Evolutionary conservation across 2,329 filamentous ascomycete genomes (phyloP).

Genomic region (Fusarium pseudoanthophilum): DNA sequence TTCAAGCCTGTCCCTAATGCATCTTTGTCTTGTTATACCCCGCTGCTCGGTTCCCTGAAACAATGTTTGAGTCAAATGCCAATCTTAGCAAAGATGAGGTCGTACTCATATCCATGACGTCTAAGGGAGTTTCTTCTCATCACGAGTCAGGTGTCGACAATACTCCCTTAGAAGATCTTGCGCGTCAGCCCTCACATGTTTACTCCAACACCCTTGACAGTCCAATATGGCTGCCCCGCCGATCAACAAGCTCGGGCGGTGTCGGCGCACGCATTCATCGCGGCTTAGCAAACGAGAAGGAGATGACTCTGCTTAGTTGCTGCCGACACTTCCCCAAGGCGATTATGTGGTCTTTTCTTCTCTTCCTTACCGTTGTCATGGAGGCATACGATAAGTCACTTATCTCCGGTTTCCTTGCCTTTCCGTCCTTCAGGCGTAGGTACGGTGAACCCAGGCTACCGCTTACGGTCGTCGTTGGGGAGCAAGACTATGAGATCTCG

Average conservation of each 20-base stretch:
- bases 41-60: not conserved
- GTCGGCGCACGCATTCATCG: slow-evolving; percentile 4
- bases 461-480: too few species aligned
- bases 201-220: not conserved
- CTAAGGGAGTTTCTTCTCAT: not conserved
- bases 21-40: not conserved
- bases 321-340: slow-evolving; percentile 24
- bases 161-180: not conserved
- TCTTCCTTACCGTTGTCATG: slow-evolving; percentile 31
- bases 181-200: not conserved
- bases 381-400: slow-evolving; percentile 24
- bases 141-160: not conserved
- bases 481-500: slow-evolving; percentile 13
- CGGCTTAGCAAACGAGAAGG: slow-evolving; percentile 12
- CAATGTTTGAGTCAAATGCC: not conserved
- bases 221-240: slow-evolving; percentile 7
- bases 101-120: not conserved
- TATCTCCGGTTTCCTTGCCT: slow-evolving; percentile 8
- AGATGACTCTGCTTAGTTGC: slow-evolving; percentile 18
- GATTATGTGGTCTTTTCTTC: slow-evolving; percentile 20
- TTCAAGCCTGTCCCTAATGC: not conserved
- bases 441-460: slow-evolving; percentile 39
- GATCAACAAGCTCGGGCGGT: slow-evolving; percentile 11
- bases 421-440: not conserved
- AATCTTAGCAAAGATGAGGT: not conserved